A percentile compares a stretch with the other conserved stretches of the same genome.
Evolutionary conservation across 1,139 yeast species (phyloP).

Genomic region (Blastobotrys aristatus): DNA sequence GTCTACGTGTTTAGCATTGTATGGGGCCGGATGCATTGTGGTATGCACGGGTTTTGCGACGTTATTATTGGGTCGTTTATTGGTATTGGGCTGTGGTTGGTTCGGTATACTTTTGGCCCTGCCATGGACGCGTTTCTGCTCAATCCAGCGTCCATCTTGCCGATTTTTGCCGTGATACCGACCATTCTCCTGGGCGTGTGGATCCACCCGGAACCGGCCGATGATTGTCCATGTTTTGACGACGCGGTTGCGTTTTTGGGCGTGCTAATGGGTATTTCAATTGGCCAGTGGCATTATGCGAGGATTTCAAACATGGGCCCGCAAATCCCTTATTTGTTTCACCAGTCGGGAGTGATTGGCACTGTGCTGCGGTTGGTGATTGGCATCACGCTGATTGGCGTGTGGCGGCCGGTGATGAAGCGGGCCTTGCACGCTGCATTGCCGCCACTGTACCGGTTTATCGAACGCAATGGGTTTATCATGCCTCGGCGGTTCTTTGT

Average conservation of each 20-base stretch:
- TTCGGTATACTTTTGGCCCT: constrained; percentile 23
- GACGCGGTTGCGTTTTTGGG: constrained; percentile 94
- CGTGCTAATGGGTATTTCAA: constrained; percentile 70
- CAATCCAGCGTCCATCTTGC: constrained; percentile 21
- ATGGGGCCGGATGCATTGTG: constrained; percentile 84
- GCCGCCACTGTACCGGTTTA: constrained; percentile 38
- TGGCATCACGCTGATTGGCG: constrained; percentile 56
- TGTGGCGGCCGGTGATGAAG: constrained; percentile 68
- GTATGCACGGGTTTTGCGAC: constrained; percentile 95
- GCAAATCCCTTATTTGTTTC: constrained; percentile 40
- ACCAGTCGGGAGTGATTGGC: constrained; percentile 41
- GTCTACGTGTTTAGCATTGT: constrained; percentile 62
- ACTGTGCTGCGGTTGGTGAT: constrained; percentile 45
- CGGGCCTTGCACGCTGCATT: constrained; percentile 48
- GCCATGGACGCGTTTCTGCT: constrained; percentile 23
- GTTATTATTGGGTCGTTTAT: constrained; percentile 58
- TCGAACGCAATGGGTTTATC: constrained; percentile 35
- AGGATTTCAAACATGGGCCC: constrained; percentile 24
- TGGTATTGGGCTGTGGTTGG: constrained; percentile 44
- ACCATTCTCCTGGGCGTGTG: constrained; percentile 48
- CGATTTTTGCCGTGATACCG: constrained; percentile 36
- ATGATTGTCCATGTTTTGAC: constrained; percentile 93
- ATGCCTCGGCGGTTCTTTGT: constrained; percentile 39
- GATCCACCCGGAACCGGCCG: constrained; percentile 80
- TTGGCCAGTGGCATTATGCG: constrained; percentile 46